Conservation (phyloP, 2,329 filamentous ascomycete genomes). For the Penicillium sp. region DNA sequence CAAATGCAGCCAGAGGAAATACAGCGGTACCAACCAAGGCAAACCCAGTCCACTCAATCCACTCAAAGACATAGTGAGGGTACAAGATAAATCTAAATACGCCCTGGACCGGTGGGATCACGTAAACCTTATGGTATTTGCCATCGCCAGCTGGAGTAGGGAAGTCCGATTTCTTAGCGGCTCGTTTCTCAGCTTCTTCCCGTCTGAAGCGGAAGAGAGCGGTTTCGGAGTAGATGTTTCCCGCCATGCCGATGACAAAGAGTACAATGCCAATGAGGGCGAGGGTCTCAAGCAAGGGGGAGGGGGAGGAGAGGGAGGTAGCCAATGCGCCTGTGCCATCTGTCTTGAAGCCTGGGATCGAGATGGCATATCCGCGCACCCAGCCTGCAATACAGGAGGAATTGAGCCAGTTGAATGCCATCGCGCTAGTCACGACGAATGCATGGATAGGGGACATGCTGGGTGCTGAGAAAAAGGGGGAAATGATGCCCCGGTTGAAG, state of each 20-base stretch:
- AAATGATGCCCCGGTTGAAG: constrained; percentile 79
- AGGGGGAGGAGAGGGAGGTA: constrained; percentile 3
- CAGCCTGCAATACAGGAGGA: constrained; percentile 74
- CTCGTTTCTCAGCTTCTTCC: constrained; percentile 52
- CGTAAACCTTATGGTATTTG: constrained; percentile 76
- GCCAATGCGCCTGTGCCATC: constrained; percentile 8
- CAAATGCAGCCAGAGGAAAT: constrained; percentile 22
- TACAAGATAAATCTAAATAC: constrained; percentile 80
- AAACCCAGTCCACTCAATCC: constrained; percentile 93
- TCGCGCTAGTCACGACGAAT: constrained; percentile 62
- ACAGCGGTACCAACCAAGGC: constrained; percentile 57
- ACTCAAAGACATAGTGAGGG: constrained; percentile 94
- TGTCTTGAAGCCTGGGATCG: constrained; percentile 15
- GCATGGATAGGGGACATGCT: constrained; percentile 89
- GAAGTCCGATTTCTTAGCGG: constrained; percentile 54
- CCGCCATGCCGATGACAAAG: constrained; percentile 72
- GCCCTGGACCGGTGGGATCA: constrained; percentile 75
- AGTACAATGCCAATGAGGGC: constrained; percentile 66
- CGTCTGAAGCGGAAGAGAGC: constrained; percentile 83
- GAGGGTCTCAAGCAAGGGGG: constrained; percentile 22
- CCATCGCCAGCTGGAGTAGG: constrained; percentile 32
- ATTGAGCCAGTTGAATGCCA: constrained; percentile 77
- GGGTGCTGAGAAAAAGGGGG: constrained; percentile 74
- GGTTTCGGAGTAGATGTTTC: constrained; percentile 87
- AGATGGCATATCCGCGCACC: constrained; percentile 73